These are phyloP conservation scores for Fraxinus cuspidata DNA, from an alignment of 257 asterid genomes.

Conservation along the genomic window DNA sequence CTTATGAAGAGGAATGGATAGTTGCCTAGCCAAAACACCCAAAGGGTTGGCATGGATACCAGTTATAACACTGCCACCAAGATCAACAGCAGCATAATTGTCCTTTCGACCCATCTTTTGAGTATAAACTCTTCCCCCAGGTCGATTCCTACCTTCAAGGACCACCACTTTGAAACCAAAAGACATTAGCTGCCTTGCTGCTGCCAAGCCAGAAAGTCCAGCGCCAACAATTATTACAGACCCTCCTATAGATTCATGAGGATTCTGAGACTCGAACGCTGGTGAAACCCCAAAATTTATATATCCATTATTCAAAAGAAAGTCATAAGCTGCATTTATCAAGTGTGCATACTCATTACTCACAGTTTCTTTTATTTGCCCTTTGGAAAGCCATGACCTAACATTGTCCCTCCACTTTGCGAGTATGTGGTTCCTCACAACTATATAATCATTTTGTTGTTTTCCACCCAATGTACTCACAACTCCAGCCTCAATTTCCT, in stretches of 20 bases:
- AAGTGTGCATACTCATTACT: constrained; percentile 61
- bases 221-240: constrained; percentile 76
- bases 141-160: constrained; percentile 76
- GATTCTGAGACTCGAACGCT: constrained; percentile 42
- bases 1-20: constrained; percentile 77
- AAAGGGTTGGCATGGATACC: constrained; percentile 84
- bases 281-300: constrained; percentile 74
- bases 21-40: constrained; percentile 79
- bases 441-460: constrained; percentile 82
- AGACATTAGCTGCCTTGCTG: constrained; percentile 74
- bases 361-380: constrained; percentile 68
- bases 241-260: constrained; percentile 51
- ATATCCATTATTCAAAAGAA: constrained; percentile 62
- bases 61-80: constrained; percentile 85
- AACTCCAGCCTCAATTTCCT: constrained; percentile 68
- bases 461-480: constrained; percentile 65
- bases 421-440: constrained; percentile 79
- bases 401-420: constrained; percentile 77
- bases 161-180: constrained; percentile 71
- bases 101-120: constrained; percentile 63
- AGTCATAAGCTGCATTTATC: constrained; percentile 66
- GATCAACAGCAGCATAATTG: constrained; percentile 62
- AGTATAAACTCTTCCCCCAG: constrained; percentile 89
- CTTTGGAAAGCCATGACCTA: constrained; percentile 63
- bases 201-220: constrained; percentile 78